Percentiles rank a stretch among this genome's conserved stretches.
Conservation (phyloP, 805 yeast species). For the Nakazawaea laoshanensis region DNA sequence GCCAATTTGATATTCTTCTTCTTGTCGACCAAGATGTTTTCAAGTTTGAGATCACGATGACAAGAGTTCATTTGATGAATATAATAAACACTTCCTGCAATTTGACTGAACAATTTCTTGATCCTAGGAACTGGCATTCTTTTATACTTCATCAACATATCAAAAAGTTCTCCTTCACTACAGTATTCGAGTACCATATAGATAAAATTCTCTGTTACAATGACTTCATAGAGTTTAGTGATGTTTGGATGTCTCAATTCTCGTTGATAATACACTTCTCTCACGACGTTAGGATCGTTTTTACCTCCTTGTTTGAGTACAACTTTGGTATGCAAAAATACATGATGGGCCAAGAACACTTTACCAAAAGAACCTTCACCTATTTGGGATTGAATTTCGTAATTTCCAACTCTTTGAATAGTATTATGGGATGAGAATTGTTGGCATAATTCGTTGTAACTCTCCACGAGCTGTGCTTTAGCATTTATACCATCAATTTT, state of each 20-base stretch:
- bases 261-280: slow-evolving; percentile 84
- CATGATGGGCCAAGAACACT: slow-evolving; percentile 78
- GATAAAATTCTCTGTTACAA: slow-evolving; percentile 68
- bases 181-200: slow-evolving; percentile 92
- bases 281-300: slow-evolving; percentile 75
- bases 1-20: slow-evolving; percentile 63
- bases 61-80: slow-evolving; percentile 73
- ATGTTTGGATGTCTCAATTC: slow-evolving; percentile 80
- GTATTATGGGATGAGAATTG: slow-evolving; percentile 13
- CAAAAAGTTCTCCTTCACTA: slow-evolving; percentile 70
- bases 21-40: slow-evolving; percentile 59
- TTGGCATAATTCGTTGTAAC: slow-evolving; percentile 9
- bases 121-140: slow-evolving; percentile 44
- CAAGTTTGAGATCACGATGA: slow-evolving; percentile 80
- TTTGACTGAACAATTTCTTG: slow-evolving; percentile 50
- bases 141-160: slow-evolving; percentile 46
- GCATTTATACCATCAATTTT: slow-evolving; percentile 10
- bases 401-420: slow-evolving; percentile 70
- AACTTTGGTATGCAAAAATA: slow-evolving; percentile 63
- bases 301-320: slow-evolving; percentile 78
- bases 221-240: slow-evolving; percentile 77
- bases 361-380: slow-evolving; percentile 94
- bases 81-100: slow-evolving; percentile 57
- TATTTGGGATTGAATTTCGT: slow-evolving; percentile 59
- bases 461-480: slow-evolving; percentile 7